phyloP scores from a whole-genome alignment of 495 filamentous ascomycete species.

The Aspergillus ellipticus region DNA sequence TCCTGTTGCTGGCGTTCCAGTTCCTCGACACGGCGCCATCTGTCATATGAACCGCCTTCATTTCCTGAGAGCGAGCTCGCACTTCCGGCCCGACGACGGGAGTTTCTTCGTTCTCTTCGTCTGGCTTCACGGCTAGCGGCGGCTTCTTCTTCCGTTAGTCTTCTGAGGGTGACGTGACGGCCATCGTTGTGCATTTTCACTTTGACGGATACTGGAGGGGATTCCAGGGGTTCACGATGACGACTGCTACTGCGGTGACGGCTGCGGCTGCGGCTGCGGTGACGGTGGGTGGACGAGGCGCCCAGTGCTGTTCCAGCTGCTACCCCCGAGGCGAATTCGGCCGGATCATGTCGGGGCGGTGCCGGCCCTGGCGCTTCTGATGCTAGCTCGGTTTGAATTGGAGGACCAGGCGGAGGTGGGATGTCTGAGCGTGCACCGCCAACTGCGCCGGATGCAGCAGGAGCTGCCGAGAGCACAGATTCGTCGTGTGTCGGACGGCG shows the following conservation, averaged over 20 bases:
- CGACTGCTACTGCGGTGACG: slow-evolving; percentile 36
- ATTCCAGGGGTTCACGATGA: slow-evolving; percentile 42
- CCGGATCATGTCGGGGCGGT: slow-evolving; percentile 23
- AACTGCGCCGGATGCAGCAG: slow-evolving; percentile 35
- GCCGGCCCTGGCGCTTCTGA: slow-evolving; percentile 52
- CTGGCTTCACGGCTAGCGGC: slow-evolving; percentile 56
- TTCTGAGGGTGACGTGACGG: slow-evolving; percentile 74
- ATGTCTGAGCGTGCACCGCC: slow-evolving; percentile 33
- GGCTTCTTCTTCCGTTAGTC: slow-evolving; percentile 78
- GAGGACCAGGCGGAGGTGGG: slow-evolving; percentile 43
- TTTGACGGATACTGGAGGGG: slow-evolving; percentile 71
- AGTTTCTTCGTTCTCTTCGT: slow-evolving; percentile 41
- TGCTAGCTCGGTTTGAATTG: slow-evolving; percentile 44
- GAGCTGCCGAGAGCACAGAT: slow-evolving; percentile 27
- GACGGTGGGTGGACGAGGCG: slow-evolving; percentile 34
- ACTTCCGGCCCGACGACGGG: slow-evolving; percentile 41
- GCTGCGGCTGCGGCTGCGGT: slow-evolving; percentile 36
- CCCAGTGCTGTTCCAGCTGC: slow-evolving; percentile 39
- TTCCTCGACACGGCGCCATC: slow-evolving; percentile 52
- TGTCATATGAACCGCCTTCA: slow-evolving; percentile 37
- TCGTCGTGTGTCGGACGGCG: slow-evolving; percentile 30
- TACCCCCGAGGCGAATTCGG: slow-evolving; percentile 41
- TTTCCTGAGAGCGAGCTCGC: slow-evolving; percentile 44
- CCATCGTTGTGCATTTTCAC: slow-evolving; percentile 78
- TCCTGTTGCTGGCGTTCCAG: slow-evolving; percentile 49